Evolutionary conservation across 805 yeast species (phyloP).

Genomic region (Suhomyces sp.): DNA sequence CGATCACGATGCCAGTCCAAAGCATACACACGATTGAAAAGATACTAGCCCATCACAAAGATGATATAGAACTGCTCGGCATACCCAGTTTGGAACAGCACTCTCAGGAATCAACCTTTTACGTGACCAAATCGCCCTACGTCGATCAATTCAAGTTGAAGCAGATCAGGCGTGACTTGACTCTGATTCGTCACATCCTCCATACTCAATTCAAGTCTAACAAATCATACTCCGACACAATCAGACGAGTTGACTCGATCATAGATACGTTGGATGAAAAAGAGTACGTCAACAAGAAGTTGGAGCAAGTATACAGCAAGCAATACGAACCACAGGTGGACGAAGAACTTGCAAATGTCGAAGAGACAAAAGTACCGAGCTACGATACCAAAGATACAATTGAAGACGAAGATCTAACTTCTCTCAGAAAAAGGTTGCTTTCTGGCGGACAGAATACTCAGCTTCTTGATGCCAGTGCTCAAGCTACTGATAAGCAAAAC

Average conservation of each 20-base stretch:
- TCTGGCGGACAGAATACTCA: slow-evolving; percentile 19
- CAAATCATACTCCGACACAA: slow-evolving; percentile 11
- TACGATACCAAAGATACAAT: background rate
- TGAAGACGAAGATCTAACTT: slow-evolving; percentile 18
- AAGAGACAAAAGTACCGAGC: background rate
- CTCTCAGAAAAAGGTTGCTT: slow-evolving; percentile 23
- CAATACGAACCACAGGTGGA: slow-evolving; percentile 1
- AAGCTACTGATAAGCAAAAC: slow-evolving; percentile 21
- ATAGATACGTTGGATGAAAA: slow-evolving; percentile 19
- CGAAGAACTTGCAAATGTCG: background rate
- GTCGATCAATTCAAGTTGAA: slow-evolving; percentile 18
- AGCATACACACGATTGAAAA: slow-evolving; percentile 17
- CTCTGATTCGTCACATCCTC: slow-evolving; percentile 4
- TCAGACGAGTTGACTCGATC: slow-evolving; percentile 13
- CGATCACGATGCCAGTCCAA: background rate
- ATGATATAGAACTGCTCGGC: slow-evolving; percentile 12
- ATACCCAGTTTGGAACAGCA: slow-evolving; percentile 11
- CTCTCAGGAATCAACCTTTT: slow-evolving; percentile 1
- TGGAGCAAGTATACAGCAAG: slow-evolving; percentile 10
- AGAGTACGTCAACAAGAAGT: slow-evolving; percentile 15
- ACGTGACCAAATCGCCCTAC: slow-evolving; percentile 18
- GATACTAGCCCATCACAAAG: slow-evolving; percentile 17
- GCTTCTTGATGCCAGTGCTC: slow-evolving; percentile 8
- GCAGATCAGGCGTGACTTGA: slow-evolving; percentile 16
- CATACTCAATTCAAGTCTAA: slow-evolving; percentile 8